Conservation (phyloP, 371 early-diverging fungal genomes). For the Mucor velutinosus region DNA sequence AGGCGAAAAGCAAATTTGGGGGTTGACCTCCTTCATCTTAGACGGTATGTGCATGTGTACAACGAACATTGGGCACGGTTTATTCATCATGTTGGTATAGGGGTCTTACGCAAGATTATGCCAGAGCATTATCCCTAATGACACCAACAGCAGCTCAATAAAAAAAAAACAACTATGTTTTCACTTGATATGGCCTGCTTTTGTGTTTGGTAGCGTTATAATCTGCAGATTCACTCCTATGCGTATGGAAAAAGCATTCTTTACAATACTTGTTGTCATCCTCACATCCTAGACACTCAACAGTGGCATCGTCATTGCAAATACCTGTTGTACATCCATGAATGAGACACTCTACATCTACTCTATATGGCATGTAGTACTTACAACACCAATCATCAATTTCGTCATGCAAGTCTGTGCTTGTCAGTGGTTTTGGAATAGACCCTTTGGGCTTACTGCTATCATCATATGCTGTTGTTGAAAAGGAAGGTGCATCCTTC, state of each 20-base stretch:
- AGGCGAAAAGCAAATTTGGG: constrained; percentile 72
- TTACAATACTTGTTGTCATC: constrained; percentile 56
- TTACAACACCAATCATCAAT: constrained; percentile 68
- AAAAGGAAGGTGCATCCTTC: constrained; percentile 12
- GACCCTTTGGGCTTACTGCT: constrained; percentile 35
- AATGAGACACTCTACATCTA: background rate
- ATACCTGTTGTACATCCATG: constrained; percentile 42
- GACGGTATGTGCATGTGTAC: constrained; percentile 42
- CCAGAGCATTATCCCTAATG: constrained; percentile 33
- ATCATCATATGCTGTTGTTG: background rate
- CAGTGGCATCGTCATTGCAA: constrained; percentile 66
- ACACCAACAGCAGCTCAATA: background rate
- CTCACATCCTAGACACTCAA: constrained; percentile 58
- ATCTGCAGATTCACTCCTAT: constrained; percentile 41
- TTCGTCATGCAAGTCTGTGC: constrained; percentile 48
- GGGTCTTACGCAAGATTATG: constrained; percentile 40
- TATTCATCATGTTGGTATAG: constrained; percentile 13
- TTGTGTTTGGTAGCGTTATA: constrained; percentile 37
- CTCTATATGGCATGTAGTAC: constrained; percentile 7
- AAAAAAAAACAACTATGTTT: background rate
- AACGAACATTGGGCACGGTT: background rate
- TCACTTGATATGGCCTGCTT: constrained; percentile 8
- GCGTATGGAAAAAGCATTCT: constrained; percentile 57
- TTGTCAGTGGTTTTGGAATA: constrained; percentile 47
- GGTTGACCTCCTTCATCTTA: constrained; percentile 82